Evolutionary conservation across 306 rosid species (phyloP), one percentile per base, ranked within the genome.

Genomic region (Malus fusca): DNA sequence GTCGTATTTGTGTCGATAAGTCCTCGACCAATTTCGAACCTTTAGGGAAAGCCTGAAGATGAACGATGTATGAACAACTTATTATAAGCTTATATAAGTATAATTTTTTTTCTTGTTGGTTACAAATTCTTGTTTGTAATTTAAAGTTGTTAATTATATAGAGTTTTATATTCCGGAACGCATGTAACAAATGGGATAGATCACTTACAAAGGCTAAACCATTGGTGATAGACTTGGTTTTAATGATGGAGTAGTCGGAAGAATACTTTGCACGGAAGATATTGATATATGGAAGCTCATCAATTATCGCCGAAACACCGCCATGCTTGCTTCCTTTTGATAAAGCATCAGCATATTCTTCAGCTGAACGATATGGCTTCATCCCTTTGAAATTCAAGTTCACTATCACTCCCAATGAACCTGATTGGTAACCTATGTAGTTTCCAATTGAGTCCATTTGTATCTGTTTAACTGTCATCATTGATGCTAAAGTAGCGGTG

Each of bases 181-280:
- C 40, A 35, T 35, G 9, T 35, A 35, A 35, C 40, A 35, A 6
- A 35, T 35, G 40, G 40, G 40, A 35, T 35, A 65, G 19, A 9
- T 30, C 9, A 79, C 64, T 80, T 26, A 81, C 81, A 46, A 72
- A 77, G 14, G 75, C 78, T 25, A 81, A 42, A 21, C 81, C 84
- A 46, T 21, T 77, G 3, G 52, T 67, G 11, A 6, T 40, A 18
- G 84, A 51, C 58, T 52, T 62, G 5, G 52, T 42, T 26, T n/a
- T 43, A 37, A 72, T 68, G 13, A 19, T 40, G 52, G 78, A 65
- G 9, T 72, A 10, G 4, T 13, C 53, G 37, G 76, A 42, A 26
- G 75, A 43, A 72, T 65, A 67, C 26, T 67, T 19, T 6, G 30
- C 63, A 23, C 72, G 73, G 73, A 77, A 81, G 35, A 72, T 14